Percentiles rank a stretch among this genome's conserved stretches.
Conservation (phyloP, 306 rosid species). For the Carpinus fangiana region DNA sequence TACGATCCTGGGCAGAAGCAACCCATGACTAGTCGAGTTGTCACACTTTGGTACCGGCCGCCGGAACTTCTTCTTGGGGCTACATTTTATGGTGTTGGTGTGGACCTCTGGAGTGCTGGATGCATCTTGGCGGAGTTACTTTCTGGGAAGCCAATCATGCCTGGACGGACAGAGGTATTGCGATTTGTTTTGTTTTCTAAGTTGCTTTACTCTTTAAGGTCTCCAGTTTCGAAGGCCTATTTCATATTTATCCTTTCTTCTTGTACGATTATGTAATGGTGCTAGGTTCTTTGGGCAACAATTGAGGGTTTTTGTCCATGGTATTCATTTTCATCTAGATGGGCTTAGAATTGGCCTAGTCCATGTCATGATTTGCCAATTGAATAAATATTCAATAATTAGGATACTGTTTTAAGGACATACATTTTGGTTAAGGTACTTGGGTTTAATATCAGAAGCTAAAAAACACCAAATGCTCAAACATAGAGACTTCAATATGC, state of each 20-base stretch:
- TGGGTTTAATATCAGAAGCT: neutral
- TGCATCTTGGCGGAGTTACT: constrained; percentile 92
- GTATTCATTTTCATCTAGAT: neutral
- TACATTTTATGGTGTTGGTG: constrained; percentile 59
- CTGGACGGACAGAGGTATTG: constrained; percentile 93
- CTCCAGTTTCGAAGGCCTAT: constrained; percentile 1
- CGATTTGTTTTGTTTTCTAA: constrained; percentile 21
- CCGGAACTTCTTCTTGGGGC: constrained; percentile 97
- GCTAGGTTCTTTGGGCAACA: constrained; percentile 5
- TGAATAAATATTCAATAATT: neutral
- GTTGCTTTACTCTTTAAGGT: constrained; percentile 5
- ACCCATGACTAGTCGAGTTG: constrained; percentile 89
- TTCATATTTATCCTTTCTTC: constrained; percentile 17
- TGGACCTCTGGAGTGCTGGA: constrained; percentile 97
- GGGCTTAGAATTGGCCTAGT: neutral
- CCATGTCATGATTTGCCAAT: neutral
- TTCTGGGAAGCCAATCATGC: constrained; percentile 91
- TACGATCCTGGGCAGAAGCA: constrained; percentile 62
- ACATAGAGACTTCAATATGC: neutral
- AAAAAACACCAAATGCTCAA: neutral
- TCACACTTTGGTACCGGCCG: constrained; percentile 95
- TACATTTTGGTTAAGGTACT: neutral
- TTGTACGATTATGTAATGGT: constrained; percentile 16
- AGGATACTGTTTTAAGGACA: neutral
- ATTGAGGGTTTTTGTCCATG: neutral